Percentiles rank a stretch among this genome's conserved stretches.
Conservation (phyloP, 2,329 filamentous ascomycete species). For the Diaporthe sp. region DNA sequence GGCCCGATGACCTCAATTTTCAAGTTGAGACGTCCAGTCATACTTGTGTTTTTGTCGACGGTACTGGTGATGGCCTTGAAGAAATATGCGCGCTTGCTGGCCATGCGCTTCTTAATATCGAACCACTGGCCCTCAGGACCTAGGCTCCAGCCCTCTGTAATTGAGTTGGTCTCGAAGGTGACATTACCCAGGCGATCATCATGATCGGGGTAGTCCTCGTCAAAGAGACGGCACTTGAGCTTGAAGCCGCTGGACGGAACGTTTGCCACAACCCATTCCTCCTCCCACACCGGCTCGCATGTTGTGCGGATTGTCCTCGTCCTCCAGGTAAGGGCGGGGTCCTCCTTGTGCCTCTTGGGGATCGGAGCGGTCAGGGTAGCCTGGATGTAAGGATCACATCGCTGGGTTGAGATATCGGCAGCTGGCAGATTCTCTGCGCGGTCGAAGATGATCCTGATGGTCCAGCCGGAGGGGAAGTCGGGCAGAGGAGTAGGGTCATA, state of each 20-base stretch:
- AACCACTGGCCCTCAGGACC: slow-evolving; percentile 71
- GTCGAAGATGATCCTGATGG: slow-evolving; percentile 87
- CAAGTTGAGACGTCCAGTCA: slow-evolving; percentile 79
- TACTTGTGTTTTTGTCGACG: slow-evolving; percentile 72
- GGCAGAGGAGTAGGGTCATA: slow-evolving; percentile 86
- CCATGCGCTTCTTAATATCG: slow-evolving; percentile 85
- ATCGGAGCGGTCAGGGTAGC: slow-evolving; percentile 81
- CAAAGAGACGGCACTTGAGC: slow-evolving; percentile 88
- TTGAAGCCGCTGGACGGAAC: slow-evolving; percentile 85
- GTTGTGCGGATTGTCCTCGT: slow-evolving; percentile 82
- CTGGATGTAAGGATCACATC: slow-evolving; percentile 86
- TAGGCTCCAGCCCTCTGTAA: slow-evolving; percentile 81
- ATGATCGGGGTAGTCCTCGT: slow-evolving; percentile 88
- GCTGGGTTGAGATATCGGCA: slow-evolving; percentile 81
- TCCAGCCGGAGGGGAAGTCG: slow-evolving; percentile 82
- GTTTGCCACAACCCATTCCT: slow-evolving; percentile 90
- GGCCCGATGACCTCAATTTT: slow-evolving; percentile 84
- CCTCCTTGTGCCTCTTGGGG: slow-evolving; percentile 87
- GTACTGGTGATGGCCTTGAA: slow-evolving; percentile 77
- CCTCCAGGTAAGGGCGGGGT: slow-evolving; percentile 80
- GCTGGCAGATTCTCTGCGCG: slow-evolving; percentile 85
- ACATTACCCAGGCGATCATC: slow-evolving; percentile 92
- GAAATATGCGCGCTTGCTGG: slow-evolving; percentile 88
- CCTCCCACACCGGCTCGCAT: slow-evolving; percentile 84
- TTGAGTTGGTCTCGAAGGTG: slow-evolving; percentile 73